Base-by-base conservation (phyloP, 129 eudicot species). In the Artemisia annua region DNA sequence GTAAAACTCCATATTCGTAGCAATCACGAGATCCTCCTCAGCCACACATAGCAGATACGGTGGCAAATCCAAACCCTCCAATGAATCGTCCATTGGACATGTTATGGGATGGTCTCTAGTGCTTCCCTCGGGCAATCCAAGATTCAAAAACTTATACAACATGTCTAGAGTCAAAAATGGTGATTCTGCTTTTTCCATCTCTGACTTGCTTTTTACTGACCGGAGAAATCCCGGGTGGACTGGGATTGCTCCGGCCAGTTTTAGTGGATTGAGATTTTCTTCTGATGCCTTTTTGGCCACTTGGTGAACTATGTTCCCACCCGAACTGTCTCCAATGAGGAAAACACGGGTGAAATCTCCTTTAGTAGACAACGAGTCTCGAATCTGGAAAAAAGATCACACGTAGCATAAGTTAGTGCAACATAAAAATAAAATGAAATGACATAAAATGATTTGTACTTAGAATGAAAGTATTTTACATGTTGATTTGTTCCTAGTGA, bases 271-370 rank as follows among this genome's bases (percentile, higher is more conserved):
- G 20, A 85, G 57, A 19, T 80, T 22, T 28, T 85, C 96, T 54
- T 11, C 15, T 11, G 77, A 76, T 2, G 90, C 92, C 6, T 71
- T 81, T 75, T 79, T 87, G 0, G 92, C 92, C 46, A 91, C 87
- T 39, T 91, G 75, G 69, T 86, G 96, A 44, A 84, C 96, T 10
- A 91, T 69, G 76, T 84, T 88, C 3, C 86, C 97, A 39, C 97
- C 97, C 26, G 96, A 86, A 85, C 93, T 91, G 77, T 88, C 96
- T 8, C 96, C 97, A 0, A 88, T 83, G 12, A 88, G 84, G 75
- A 88, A 91, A 3, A 91, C 91, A 18, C 92, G 83, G 70, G 15
- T 75, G 16, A 91, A 88, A 46, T 91, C 90, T 1, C 82, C 92
- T 0, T 61, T 73, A 3, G 60, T 58, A 2, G 75, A 43, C 35